Base-by-base conservation (phyloP, 306 rosid genomes). In the Fagus crenata region DNA sequence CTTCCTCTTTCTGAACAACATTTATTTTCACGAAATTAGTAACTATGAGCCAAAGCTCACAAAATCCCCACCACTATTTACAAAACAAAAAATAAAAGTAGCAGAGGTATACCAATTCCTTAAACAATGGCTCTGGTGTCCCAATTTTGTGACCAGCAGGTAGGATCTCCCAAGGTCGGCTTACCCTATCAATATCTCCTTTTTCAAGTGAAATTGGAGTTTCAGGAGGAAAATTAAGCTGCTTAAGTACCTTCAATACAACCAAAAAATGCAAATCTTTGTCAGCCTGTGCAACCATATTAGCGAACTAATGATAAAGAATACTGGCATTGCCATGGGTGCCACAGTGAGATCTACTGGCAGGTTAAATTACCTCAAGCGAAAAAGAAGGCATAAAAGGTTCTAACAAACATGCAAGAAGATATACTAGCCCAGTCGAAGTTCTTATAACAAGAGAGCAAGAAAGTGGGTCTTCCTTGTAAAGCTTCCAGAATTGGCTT, bases 401-500 rank as follows among this genome's bases (percentile, higher is more conserved):
- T 22, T 22, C 28, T 22, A 22, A 22, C 32, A 94, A 83, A 81
- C 98, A 90, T 58, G 95, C 97, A 67, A 94, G 93, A 81, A 94
- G 75, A 89, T 89, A 85, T 11, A 92, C 98, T 72, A 94, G 72
- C 72, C 98, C 98, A 8, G 86, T 86, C 37, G 98, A 88, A 65
- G 98, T 94, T 84, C 89, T 90, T 89, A 94, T 92, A 64, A 92
- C 96, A 69, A 94, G 64, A 49, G 89, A 58, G 69, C 98, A 92
- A 36, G 86, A 89, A 75, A 96, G 63, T 87, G 73, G 84, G 79
- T 92, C 87, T 70, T 87, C 87, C 85, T 92, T 92, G 89, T 90
- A 94, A 81, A 92, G 90, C 42, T 88, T 86, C 98, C 98, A 94
- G 80, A 92, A 94, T 77, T 94, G 83, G 67, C 93, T 75, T 85